Evolutionary conservation across 768 basidiomycete genomes (phyloP).

Genomic region (Russula sp.): DNA sequence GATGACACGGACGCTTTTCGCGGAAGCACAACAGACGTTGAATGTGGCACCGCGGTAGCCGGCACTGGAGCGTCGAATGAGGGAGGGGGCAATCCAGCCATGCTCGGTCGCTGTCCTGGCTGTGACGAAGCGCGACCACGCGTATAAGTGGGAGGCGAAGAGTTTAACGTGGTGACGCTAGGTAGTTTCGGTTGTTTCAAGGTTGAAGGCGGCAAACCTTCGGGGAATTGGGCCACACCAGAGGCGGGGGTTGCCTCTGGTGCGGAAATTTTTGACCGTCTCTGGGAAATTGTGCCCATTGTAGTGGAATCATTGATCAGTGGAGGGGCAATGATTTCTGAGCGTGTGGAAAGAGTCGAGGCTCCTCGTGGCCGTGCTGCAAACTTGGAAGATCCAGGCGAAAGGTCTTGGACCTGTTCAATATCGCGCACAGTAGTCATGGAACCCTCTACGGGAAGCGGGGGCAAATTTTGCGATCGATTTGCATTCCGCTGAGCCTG

Average conservation of each 20-base stretch:
- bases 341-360: conserved; percentile 43
- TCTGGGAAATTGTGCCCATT: conserved; percentile 66
- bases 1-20: conserved; percentile 61
- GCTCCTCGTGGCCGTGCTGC: conserved; percentile 56
- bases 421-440: conserved; percentile 37
- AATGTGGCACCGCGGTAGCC: conserved; percentile 38
- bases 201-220: conserved; percentile 33
- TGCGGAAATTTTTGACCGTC: conserved; percentile 63
- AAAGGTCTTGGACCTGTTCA: conserved; percentile 28
- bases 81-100: conserved; percentile 47
- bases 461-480: conserved; percentile 40
- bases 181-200: conserved; percentile 42
- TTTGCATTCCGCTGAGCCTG: conserved; percentile 24
- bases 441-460: conserved; percentile 70
- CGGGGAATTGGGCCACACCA: conserved; percentile 17
- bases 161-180: conserved; percentile 25
- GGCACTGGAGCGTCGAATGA: conserved; percentile 51
- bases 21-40: conserved; percentile 40
- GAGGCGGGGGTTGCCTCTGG: conserved; percentile 43
- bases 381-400: conserved; percentile 38
- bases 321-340: conserved; percentile 34
- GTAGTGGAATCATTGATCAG: conserved; percentile 58
- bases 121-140: conserved; percentile 74
- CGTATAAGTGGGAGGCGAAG: conserved; percentile 27
- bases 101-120: conserved; percentile 62